A percentile compares a stretch with the other conserved stretches of the same genome.
These are phyloP conservation scores for Cunninghamia lanceolata DNA, from an alignment of 75 land plant genomes.

Conservation along the genomic window DNA sequence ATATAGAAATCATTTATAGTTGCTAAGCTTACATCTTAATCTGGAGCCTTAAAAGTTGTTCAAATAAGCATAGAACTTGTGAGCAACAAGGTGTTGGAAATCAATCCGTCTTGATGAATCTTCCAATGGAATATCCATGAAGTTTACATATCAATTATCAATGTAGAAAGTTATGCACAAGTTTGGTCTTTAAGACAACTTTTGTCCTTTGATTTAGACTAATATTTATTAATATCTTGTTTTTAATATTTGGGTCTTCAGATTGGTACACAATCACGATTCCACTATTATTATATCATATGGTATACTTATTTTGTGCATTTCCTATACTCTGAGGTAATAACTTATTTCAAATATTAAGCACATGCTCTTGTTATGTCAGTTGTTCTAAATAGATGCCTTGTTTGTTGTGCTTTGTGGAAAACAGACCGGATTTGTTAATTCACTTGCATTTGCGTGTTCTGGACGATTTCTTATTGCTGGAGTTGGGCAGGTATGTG, in stretches of 20 bases:
- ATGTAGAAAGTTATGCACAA: neutral
- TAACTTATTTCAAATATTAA: neutral
- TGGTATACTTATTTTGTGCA: neutral
- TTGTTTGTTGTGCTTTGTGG: neutral
- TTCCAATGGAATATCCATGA: too few species aligned
- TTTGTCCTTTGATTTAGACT: neutral
- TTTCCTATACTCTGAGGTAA: neutral
- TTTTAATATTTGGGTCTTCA: neutral
- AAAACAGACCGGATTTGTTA: slow-evolving; percentile 86
- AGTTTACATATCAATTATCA: too few species aligned
- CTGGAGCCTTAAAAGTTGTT: too few species aligned
- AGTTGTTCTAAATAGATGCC: neutral
- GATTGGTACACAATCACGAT: neutral
- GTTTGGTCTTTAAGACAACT: neutral
- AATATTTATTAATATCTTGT: neutral
- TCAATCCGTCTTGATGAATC: too few species aligned
- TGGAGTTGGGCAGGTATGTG: slow-evolving; percentile 88
- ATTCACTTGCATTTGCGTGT: slow-evolving; percentile 83
- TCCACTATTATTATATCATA: neutral
- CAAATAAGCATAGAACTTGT: too few species aligned
- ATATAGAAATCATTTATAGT: too few species aligned
- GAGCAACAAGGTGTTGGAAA: too few species aligned
- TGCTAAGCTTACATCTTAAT: too few species aligned
- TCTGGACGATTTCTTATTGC: slow-evolving; percentile 90
- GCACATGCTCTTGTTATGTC: neutral